Base-by-base conservation (phyloP, 371 early-diverging fungal species). In the Coemansia sp. region DNA sequence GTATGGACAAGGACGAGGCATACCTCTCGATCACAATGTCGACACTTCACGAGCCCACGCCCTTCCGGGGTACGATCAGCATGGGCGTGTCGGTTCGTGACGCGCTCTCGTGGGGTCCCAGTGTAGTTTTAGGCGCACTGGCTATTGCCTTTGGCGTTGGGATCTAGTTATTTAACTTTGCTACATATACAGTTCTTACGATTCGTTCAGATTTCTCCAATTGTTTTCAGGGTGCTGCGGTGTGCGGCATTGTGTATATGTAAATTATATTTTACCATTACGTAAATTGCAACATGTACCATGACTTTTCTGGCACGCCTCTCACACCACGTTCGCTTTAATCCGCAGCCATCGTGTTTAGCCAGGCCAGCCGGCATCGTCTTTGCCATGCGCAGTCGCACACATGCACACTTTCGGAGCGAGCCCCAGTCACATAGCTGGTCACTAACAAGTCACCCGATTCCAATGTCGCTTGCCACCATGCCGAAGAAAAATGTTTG, bases 1-100 rank as follows among this genome's bases (percentile, higher is more conserved):
- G 77, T 41, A 53, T 61, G 10, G 65, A 69, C 51, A 65, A 54
- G 48, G 55, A 68, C 12, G 49, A 43, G 5, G 57, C 66, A 2
- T 49, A 57, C 8, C 7, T 41, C 4, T 42, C 59, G 8, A 41
- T 45, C 3, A 51, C 63, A 1, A 34, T 55, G 34, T 36, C n/a
- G 4, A 50, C 68, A 5, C 38, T 68, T 5, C 38, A 63, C 4
- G 47, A 41, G 39, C 70, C 64, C 31, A 57, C 54, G 3, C 51
- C 57, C 9, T 56, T 42, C 38, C 10, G 31, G n/a, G 54, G 47
- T 11, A 16, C 14, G 31, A 10, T 38, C 12, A 42, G 54, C 26
- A 9, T 8, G 40, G 64, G 48, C 6, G 41, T 48, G 2, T 59
- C 68, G 0, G 10, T 38, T 11, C 49, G 16, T 20, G 30, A 20